Evolutionary conservation across 2,329 filamentous ascomycete species (phyloP).

Genomic region (Calonectria hongkongensis): DNA sequence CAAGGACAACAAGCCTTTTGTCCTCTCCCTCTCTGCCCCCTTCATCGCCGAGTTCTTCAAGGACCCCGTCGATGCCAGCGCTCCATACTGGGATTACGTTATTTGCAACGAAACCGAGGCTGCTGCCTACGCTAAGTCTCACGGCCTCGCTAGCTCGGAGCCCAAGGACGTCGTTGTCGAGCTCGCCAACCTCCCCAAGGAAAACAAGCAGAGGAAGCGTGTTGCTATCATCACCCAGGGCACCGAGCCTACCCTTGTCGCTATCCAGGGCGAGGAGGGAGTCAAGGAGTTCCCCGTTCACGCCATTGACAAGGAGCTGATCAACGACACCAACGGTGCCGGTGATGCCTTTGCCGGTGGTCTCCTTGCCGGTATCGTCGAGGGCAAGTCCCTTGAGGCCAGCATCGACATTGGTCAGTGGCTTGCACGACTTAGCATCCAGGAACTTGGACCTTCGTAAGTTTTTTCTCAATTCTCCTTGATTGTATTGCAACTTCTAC

Average conservation of each 20-base stretch:
- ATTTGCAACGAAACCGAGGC: constrained; percentile 99
- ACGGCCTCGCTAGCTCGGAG: constrained; percentile 83
- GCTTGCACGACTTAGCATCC: constrained; percentile 94
- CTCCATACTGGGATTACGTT: constrained; percentile 95
- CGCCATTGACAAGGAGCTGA: constrained; percentile 83
- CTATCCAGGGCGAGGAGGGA: constrained; percentile 81
- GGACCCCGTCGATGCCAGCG: constrained; percentile 89
- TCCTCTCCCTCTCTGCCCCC: constrained; percentile 93
- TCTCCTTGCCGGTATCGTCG: constrained; percentile 90
- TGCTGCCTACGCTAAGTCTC: constrained; percentile 88
- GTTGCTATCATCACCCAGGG: constrained; percentile 96
- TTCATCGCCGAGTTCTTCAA: constrained; percentile 99
- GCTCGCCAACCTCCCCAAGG: constrained; percentile 93
- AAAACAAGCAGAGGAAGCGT: constrained; percentile 88
- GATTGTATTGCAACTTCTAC: constrained; percentile 40
- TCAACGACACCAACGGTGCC: constrained; percentile 97
- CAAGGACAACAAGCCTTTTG: constrained; percentile 90
- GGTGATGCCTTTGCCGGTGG: constrained; percentile 98
- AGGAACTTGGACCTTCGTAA: constrained; percentile 97
- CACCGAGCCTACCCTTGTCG: constrained; percentile 91
- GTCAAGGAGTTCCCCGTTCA: constrained; percentile 89
- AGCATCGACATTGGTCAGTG: constrained; percentile 95
- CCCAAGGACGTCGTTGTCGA: constrained; percentile 89
- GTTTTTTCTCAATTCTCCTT: constrained; percentile 62
- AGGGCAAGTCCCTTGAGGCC: constrained; percentile 86